These are phyloP conservation scores for Leccinellum luteum DNA, from an alignment of 768 basidiomycete species.

Conservation along the genomic window DNA sequence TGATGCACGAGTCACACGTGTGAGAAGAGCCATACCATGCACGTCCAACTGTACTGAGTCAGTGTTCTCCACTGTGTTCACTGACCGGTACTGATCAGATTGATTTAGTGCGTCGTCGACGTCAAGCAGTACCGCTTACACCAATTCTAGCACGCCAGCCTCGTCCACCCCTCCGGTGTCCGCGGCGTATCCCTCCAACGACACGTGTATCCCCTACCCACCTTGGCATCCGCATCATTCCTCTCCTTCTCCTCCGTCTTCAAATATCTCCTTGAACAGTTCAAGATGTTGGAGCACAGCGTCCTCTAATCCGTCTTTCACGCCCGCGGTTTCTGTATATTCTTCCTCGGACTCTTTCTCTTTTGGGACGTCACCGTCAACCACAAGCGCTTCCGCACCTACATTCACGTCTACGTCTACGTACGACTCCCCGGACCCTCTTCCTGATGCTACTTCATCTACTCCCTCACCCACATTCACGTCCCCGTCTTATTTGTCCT, in stretches of 20 bases:
- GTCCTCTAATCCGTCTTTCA: neutral
- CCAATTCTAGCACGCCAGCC: neutral
- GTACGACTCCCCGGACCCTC: neutral
- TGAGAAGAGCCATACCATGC: conserved; percentile 27
- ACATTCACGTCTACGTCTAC: neutral
- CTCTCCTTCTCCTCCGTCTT: neutral
- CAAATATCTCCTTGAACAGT: neutral
- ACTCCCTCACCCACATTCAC: neutral
- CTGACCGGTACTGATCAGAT: neutral
- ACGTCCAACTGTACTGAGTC: conserved; percentile 4
- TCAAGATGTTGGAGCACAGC: neutral
- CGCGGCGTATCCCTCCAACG: neutral
- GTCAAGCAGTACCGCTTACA: neutral
- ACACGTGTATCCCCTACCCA: neutral
- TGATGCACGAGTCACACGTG: conserved; percentile 36
- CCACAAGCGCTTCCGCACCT: neutral
- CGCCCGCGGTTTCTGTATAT: neutral
- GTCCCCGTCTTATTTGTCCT: neutral
- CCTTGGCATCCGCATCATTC: neutral
- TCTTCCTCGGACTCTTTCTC: neutral
- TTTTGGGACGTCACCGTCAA: neutral
- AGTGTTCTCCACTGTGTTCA: neutral
- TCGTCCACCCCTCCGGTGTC: neutral
- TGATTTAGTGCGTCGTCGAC: conserved; percentile 1
- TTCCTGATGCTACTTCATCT: neutral